Conservation (phyloP, 805 yeast genomes). For the Kodamaea neixiangensis region DNA sequence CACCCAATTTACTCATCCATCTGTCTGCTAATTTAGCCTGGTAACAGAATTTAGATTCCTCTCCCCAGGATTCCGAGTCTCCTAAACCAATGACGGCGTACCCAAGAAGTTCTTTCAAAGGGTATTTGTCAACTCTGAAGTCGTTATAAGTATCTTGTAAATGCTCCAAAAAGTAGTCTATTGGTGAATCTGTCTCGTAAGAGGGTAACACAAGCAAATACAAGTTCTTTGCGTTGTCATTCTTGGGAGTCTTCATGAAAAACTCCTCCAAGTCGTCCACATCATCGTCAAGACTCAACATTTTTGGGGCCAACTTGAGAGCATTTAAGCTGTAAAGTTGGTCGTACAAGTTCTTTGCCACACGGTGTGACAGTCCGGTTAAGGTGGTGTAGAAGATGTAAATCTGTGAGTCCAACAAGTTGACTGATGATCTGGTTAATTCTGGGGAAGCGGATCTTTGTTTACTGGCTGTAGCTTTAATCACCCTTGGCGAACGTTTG, state of each 20-base stretch:
- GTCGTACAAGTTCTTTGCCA: conserved; percentile 55
- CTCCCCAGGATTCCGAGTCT: conserved; percentile 83
- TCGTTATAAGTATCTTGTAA: conserved; percentile 80
- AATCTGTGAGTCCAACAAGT: conserved; percentile 55
- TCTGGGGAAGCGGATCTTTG: conserved; percentile 36
- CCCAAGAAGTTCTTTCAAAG: conserved; percentile 68
- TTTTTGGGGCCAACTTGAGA: conserved; percentile 44
- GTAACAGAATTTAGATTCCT: conserved; percentile 67
- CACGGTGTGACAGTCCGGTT: conserved; percentile 78
- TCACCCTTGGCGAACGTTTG: conserved; percentile 43
- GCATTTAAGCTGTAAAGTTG: conserved; percentile 31
- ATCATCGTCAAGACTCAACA: conserved; percentile 75
- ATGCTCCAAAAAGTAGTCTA: conserved; percentile 82
- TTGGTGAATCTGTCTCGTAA: conserved; percentile 89
- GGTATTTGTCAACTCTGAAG: conserved; percentile 82
- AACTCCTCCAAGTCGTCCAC: conserved; percentile 82
- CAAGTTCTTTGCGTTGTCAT: conserved; percentile 41
- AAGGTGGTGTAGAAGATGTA: conserved; percentile 79
- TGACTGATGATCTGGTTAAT: conserved; percentile 40
- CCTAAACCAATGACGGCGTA: conserved; percentile 88
- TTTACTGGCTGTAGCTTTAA: conserved; percentile 29
- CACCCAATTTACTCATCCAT: conserved; percentile 82
- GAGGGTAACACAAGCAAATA: conserved; percentile 83
- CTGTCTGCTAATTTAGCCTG: conserved; percentile 77
- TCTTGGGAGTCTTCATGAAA: conserved; percentile 63